Base-by-base conservation (phyloP, 768 basidiomycete species). In the Boletus patriciae region DNA sequence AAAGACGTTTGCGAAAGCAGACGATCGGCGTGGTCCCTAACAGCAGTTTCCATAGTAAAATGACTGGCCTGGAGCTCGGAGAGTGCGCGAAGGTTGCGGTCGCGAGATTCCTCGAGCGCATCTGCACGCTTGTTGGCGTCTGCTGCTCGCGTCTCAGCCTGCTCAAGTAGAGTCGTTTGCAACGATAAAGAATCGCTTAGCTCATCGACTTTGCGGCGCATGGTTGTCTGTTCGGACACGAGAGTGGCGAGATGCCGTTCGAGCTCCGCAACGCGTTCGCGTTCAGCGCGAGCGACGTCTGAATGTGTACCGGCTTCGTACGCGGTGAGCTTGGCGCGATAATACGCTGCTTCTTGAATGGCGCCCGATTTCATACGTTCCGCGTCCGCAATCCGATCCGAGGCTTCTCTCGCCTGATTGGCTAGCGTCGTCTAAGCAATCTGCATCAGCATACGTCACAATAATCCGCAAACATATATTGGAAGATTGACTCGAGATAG, bases 261-360 rank as follows among this genome's bases (percentile, higher is more conserved):
- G 37, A 96, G 80, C 38, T 90, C 86, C 18, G 77, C 67, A 19
- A 86, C 73, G 37, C 94, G 90, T 48, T 93, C 89, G 12, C 86
- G 84, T 61, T 97, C 94, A 7, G 95, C 68, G 29, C 85, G 85
- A 33, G 78, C 74, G 3, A 85, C 66, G 34, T 96, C 94, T 7
- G 74, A 67, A 11, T 86, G 81, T 18, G 84, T 82, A 43, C 82
- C 79, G 1, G 82, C 74, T 69, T 98, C 97, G 49, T 92, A 74
- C 0, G 96, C 94, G 3, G 86, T 82, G n/a, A 96, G 77, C 74
- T 98, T 98, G 46, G 95, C 92, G 48, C 95, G 92, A 70, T 94
- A 97, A 75, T 90, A 98, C 1, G 94, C 92, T 3, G 95, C 90
- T 73, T 99, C 97, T 72, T 98, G 92, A 9, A 90, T 74, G 1